Percentiles rank a stretch among this genome's conserved stretches.
These are phyloP conservation scores for Rhododendron williamsianum DNA, from an alignment of 148 eudicot species.

Conservation along the genomic window DNA sequence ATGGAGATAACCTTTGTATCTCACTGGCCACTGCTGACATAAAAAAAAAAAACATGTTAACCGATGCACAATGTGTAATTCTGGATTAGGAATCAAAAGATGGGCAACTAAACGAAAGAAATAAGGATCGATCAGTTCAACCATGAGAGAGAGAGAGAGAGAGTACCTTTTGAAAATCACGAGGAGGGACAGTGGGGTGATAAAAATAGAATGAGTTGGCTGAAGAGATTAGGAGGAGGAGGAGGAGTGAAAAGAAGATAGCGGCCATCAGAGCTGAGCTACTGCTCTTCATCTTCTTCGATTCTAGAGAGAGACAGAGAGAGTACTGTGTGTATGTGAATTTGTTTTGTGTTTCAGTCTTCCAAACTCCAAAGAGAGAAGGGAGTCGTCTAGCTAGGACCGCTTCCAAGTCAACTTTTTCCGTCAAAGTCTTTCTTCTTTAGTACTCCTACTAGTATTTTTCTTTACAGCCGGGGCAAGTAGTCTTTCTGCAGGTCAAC, in stretches of 20 bases:
- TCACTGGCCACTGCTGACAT: too few species aligned
- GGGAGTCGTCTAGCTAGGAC: background rate
- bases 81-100: background rate
- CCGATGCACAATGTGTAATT: too few species aligned
- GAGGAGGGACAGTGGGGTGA: slow-evolving; percentile 35
- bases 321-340: background rate
- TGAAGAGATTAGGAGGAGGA: slow-evolving; percentile 23
- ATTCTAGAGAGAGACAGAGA: background rate
- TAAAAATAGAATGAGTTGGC: slow-evolving; percentile 36
- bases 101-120: background rate
- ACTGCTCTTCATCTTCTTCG: slow-evolving; percentile 11
- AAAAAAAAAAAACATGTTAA: too few species aligned
- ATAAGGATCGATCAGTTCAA: background rate
- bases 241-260: background rate
- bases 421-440: background rate
- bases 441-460: background rate
- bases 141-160: slow-evolving; percentile 5
- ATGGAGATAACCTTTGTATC: too few species aligned
- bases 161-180: slow-evolving; percentile 25
- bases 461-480: background rate
- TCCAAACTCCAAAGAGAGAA: background rate
- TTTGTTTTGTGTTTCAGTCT: background rate
- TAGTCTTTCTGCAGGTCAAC: background rate
- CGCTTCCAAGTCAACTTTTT: background rate
- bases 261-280: slow-evolving; percentile 13